A percentile compares a stretch with the other conserved stretches of the same genome.
Conservation (phyloP, 768 basidiomycete genomes). For the Agrocybe praecox region DNA sequence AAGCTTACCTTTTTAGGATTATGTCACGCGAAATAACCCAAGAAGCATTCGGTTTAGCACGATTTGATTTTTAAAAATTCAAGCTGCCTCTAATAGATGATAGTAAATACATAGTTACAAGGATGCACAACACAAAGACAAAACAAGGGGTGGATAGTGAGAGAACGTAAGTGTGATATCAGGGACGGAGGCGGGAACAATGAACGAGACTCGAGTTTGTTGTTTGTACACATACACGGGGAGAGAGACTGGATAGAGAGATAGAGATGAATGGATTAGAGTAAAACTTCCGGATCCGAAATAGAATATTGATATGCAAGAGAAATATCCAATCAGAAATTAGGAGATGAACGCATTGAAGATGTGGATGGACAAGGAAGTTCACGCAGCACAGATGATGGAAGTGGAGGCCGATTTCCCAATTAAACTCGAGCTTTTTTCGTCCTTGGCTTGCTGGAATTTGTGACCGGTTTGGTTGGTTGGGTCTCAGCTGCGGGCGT, state of each 20-base stretch:
- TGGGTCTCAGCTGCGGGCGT: conserved; percentile 12
- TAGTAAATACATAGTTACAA: not conserved
- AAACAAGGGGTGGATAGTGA: not conserved
- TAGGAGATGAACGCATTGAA: not conserved
- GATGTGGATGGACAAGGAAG: not conserved
- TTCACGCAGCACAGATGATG: not conserved
- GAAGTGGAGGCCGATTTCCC: not conserved
- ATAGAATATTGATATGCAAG: not conserved
- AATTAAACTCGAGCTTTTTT: conserved; percentile 18
- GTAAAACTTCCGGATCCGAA: not conserved
- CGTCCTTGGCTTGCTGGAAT: conserved; percentile 13
- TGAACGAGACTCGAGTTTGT: not conserved
- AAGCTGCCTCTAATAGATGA: conserved; percentile 1
- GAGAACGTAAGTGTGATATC: not conserved
- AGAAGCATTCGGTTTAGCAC: not conserved
- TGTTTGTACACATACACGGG: not conserved
- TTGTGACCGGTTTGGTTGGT: conserved; percentile 2
- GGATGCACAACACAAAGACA: not conserved
- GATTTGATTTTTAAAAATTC: not conserved
- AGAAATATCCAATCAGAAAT: not conserved
- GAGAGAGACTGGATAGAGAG: not conserved
- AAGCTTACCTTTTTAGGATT: not conserved
- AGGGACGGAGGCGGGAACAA: not conserved
- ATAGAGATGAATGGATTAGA: not conserved
- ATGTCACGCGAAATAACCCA: not conserved